These are phyloP conservation scores for Penicillium steckii DNA, from an alignment of 495 filamentous ascomycete genomes.

Conservation along the genomic window DNA sequence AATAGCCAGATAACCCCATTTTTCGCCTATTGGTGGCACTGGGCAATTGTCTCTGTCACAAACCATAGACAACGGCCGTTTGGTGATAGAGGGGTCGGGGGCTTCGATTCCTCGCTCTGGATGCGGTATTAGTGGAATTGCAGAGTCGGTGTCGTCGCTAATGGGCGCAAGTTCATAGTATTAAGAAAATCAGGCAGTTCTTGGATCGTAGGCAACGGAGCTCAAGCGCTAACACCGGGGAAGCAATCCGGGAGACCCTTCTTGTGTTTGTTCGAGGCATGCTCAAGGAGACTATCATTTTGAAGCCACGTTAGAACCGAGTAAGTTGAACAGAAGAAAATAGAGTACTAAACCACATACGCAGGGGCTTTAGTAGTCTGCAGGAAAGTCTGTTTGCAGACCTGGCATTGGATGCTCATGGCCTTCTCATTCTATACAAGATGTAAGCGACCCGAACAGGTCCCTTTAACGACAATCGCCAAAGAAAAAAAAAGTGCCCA, in stretches of 20 bases:
- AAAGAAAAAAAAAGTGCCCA: background rate
- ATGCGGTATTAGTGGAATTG: background rate
- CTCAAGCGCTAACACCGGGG: slow-evolving; percentile 18
- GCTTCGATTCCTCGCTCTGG: background rate
- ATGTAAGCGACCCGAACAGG: background rate
- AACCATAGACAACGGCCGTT: too few relatives aligned
- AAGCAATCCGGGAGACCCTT: slow-evolving; percentile 29
- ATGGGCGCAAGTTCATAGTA: too few relatives aligned
- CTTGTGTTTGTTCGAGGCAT: slow-evolving; percentile 30
- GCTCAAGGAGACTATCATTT: slow-evolving; percentile 28
- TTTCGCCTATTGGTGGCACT: too few relatives aligned
- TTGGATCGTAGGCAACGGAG: background rate
- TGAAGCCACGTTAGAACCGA: background rate
- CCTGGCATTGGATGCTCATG: slow-evolving; percentile 27
- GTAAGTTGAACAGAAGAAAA: too few relatives aligned
- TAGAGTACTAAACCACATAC: slow-evolving; percentile 11
- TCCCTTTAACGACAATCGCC: background rate
- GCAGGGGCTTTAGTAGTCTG: slow-evolving; percentile 32
- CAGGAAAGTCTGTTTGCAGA: slow-evolving; percentile 29
- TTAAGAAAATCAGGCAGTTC: background rate
- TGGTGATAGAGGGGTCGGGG: too few relatives aligned
- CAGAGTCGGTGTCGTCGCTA: too few relatives aligned
- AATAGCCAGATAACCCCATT: too few relatives aligned
- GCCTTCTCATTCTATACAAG: slow-evolving; percentile 26
- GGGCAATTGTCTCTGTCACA: too few relatives aligned